These are phyloP conservation scores for Verbena officinalis DNA, from an alignment of 257 asterid species.

Conservation along the genomic window DNA sequence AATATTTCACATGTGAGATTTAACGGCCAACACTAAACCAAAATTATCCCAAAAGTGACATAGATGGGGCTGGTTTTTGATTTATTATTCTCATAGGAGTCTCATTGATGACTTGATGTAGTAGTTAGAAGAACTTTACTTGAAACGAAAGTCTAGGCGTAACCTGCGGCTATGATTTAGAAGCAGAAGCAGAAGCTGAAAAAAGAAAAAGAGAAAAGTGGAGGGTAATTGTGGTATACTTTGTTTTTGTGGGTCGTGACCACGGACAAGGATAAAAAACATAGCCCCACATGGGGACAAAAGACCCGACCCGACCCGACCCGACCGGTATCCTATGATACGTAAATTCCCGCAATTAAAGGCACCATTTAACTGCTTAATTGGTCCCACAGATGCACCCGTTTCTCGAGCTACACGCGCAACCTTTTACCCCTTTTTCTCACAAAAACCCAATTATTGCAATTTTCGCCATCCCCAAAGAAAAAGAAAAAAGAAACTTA, in stretches of 20 bases:
- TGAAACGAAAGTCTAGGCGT: conserved; percentile 55
- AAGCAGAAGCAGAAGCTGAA: not conserved
- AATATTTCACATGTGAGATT: too few relatives aligned
- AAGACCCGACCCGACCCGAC: conserved; percentile 36
- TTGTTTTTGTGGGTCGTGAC: conserved; percentile 6
- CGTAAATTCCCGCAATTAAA: conserved; percentile 46
- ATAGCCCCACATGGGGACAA: conserved; percentile 34
- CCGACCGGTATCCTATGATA: conserved; percentile 37
- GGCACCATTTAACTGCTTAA: conserved; percentile 29
- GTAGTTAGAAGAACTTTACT: conserved; percentile 25
- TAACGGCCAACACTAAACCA: too few relatives aligned
- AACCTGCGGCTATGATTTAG: conserved; percentile 47
- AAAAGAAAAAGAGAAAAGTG: conserved; percentile 6
- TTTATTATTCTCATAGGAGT: too few relatives aligned
- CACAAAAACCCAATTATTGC: conserved; percentile 35
- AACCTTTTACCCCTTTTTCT: not conserved
- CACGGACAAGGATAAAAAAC: conserved; percentile 7
- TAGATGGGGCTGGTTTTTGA: too few relatives aligned
- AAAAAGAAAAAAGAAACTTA: too few relatives aligned
- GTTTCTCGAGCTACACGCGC: conserved; percentile 54
- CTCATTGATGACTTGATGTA: conserved; percentile 10
- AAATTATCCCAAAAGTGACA: too few relatives aligned
- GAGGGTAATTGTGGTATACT: conserved; percentile 21
- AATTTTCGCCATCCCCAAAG: not conserved
- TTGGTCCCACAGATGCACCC: conserved; percentile 38